Evolutionary conservation across 208 protist genomes (phyloP), one percentile per base, ranked within the genome.

Genomic region (Endotrypanum monterogeii): DNA sequence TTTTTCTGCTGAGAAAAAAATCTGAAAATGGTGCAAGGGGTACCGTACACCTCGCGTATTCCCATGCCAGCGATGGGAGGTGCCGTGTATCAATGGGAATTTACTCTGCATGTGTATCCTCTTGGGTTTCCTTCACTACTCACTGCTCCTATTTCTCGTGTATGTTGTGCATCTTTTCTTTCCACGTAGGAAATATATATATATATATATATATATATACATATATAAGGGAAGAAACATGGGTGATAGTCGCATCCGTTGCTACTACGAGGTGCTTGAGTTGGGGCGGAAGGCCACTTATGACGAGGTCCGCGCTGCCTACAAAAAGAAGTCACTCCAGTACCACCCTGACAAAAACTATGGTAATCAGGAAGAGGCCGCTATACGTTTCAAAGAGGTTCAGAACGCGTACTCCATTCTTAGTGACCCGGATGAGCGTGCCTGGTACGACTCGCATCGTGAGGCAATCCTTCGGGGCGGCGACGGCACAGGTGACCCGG

Each of bases 261-360:
- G 93, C 63, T 94, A 97, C 65, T 97, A 97, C 73, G 93, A 97
- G 77, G 87, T 97, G 52, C 82, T 97, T 60, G 88, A 89, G 39
- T 73, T 97, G 44, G 88, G 93, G 25, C 78, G 88, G 32, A 94
- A 90, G 69, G 90, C 93, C 9, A 90, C 90, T 6, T 67, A 77
- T 41, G 90, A 97, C 35, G 90, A 97, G 68, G 92, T 97, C 52
- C 87, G 90, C 35, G 75, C 69, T 32, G 93, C 95, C 23, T 97
- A 98, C 85, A 95, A 95, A 73, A 91, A 92, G 62, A 86, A 90
- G 66, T 91, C 92, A 18, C 83, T 96, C 18, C 68, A 91, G 67
- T 94, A 95, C 54, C 95, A 98, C 78, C 95, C 95, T 20, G 95
- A 98, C 75, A 89, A 90, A 51, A 98, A 98, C 83, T 94, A 91